A percentile compares a stretch with the other conserved stretches of the same genome.
phyloP scores from a whole-genome alignment of 768 basidiomycete species.

The Coprinellus aureogranulatus region DNA sequence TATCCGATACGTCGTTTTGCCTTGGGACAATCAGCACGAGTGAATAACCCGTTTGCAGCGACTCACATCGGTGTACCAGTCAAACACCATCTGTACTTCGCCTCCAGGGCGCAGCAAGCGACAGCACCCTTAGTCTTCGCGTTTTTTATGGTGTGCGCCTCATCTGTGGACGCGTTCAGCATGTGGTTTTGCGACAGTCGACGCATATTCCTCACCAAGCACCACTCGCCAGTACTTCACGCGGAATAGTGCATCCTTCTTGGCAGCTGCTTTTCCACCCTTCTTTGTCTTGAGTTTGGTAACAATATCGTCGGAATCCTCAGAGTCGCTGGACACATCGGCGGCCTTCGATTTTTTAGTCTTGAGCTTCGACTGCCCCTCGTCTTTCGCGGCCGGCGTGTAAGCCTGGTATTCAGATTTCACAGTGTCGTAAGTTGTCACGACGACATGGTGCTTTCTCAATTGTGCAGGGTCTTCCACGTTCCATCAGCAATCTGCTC shows the following conservation, averaged over 20 bases:
- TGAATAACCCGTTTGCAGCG: slow-evolving; percentile 24
- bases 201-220: slow-evolving; percentile 52
- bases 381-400: slow-evolving; percentile 50
- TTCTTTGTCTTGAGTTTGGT: slow-evolving; percentile 42
- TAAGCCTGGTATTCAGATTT: slow-evolving; percentile 72
- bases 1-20: slow-evolving; percentile 89
- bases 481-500: not conserved
- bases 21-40: slow-evolving; percentile 26
- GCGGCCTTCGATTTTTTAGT: slow-evolving; percentile 26
- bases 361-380: slow-evolving; percentile 44
- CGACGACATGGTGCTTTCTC: slow-evolving; percentile 61
- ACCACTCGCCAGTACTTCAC: slow-evolving; percentile 85
- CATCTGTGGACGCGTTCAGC: slow-evolving; percentile 51
- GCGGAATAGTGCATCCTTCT: slow-evolving; percentile 69
- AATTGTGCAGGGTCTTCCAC: slow-evolving; percentile 53
- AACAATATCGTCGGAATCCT: slow-evolving; percentile 46
- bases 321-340: slow-evolving; percentile 22
- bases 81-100: slow-evolving; percentile 84
- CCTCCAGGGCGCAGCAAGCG: slow-evolving; percentile 74
- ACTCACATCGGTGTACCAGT: slow-evolving; percentile 79
- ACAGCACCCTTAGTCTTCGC: slow-evolving; percentile 71
- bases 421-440: slow-evolving; percentile 86
- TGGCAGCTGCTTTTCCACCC: slow-evolving; percentile 10
- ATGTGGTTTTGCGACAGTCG: not conserved
- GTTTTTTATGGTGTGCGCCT: slow-evolving; percentile 95